These are phyloP conservation scores for Syzygium oleosum DNA, from an alignment of 345 rosid species.

Conservation along the genomic window DNA sequence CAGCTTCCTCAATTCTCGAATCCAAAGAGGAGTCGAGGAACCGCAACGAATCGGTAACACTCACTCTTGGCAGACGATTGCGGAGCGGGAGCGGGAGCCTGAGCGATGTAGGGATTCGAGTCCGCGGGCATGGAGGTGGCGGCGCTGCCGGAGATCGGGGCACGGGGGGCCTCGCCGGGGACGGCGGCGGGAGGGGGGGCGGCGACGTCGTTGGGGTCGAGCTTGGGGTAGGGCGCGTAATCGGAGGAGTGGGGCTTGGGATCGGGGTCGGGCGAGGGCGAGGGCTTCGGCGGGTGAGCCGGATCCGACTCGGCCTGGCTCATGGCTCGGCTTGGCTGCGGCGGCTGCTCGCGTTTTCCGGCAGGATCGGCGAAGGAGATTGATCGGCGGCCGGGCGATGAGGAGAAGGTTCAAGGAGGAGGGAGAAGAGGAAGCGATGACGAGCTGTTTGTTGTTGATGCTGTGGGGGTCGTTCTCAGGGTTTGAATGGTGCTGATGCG, in stretches of 20 bases:
- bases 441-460: neutral
- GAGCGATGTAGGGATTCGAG: slow-evolving; percentile 73
- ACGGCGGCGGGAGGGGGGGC: slow-evolving; percentile 41
- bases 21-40: neutral
- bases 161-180: slow-evolving; percentile 16
- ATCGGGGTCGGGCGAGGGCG: neutral
- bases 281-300: neutral
- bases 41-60: neutral
- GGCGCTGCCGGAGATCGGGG: slow-evolving; percentile 34
- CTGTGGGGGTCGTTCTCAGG: neutral
- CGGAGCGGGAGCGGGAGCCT: slow-evolving; percentile 37
- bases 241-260: slow-evolving; percentile 44
- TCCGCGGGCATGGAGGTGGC: slow-evolving; percentile 84
- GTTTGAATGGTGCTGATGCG: neutral
- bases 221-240: slow-evolving; percentile 84
- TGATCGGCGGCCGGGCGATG: neutral
- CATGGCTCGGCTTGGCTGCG: slow-evolving; percentile 8
- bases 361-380: neutral
- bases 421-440: neutral
- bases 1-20: neutral
- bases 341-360: neutral
- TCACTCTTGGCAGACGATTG: slow-evolving; percentile 50
- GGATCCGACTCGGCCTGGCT: slow-evolving; percentile 10
- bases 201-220: slow-evolving; percentile 70
- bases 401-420: neutral